These are phyloP conservation scores for Hypsizygus ulmarius DNA, from an alignment of 1,284 basidiomycete species.

Conservation along the genomic window DNA sequence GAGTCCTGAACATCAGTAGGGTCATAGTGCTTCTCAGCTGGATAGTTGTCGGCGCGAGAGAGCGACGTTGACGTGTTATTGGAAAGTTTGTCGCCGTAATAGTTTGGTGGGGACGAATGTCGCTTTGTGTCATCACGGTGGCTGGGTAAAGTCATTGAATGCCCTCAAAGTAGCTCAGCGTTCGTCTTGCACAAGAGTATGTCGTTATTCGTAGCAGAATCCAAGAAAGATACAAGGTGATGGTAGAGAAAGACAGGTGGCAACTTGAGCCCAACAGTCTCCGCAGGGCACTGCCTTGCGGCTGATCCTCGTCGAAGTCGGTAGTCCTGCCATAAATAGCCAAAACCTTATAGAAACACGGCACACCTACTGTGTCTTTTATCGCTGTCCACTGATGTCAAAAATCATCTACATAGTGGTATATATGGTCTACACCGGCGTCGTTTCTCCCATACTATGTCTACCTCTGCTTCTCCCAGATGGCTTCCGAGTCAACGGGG, in stretches of 20 bases:
- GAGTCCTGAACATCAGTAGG: conserved; percentile 7
- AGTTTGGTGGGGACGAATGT: conserved; percentile 1
- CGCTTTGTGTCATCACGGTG: conserved; percentile 14
- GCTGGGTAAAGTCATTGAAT: conserved; percentile 17
- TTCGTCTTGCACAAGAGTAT: too few species aligned
- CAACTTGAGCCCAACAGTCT: not conserved
- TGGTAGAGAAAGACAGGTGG: too few species aligned
- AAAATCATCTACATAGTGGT: too few species aligned
- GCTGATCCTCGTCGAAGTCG: not conserved
- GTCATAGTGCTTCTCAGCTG: not conserved
- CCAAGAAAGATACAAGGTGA: too few species aligned
- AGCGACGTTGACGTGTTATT: conserved; percentile 1
- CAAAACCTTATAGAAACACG: too few species aligned
- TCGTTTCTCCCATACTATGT: conserved; percentile 44
- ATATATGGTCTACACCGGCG: conserved; percentile 33
- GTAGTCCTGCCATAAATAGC: not conserved
- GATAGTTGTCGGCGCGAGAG: conserved; percentile 2
- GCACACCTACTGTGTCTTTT: too few species aligned
- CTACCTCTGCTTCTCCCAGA: conserved; percentile 57
- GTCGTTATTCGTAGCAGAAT: too few species aligned
- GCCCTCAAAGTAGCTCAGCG: too few species aligned
- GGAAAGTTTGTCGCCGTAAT: conserved; percentile 6
- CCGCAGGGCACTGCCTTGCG: conserved; percentile 2
- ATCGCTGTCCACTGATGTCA: too few species aligned
- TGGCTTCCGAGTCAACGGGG: conserved; percentile 65